phyloP scores from a whole-genome alignment of 2,329 filamentous ascomycete species.

The Pseudonectria foliicola region DNA sequence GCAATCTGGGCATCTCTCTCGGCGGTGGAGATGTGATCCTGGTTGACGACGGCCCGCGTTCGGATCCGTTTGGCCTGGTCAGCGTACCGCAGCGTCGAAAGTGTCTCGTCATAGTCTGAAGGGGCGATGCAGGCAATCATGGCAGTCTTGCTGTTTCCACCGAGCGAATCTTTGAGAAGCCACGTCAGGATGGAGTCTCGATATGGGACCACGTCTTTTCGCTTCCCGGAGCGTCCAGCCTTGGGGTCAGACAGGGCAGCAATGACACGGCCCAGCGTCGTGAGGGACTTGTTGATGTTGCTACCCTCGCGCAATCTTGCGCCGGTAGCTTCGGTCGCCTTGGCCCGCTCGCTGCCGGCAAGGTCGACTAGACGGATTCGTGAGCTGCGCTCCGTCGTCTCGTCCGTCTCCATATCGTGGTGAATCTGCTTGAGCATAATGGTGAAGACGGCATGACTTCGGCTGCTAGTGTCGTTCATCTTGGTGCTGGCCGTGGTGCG shows the following conservation, averaged over 20 bases:
- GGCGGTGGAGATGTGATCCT: slow-evolving; percentile 85
- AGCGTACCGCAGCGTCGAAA: slow-evolving; percentile 92
- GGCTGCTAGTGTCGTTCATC: slow-evolving; percentile 98
- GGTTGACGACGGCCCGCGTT: slow-evolving; percentile 89
- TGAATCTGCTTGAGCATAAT: slow-evolving; percentile 98
- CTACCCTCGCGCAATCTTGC: slow-evolving; percentile 85
- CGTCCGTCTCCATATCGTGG: slow-evolving; percentile 93
- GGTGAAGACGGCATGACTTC: slow-evolving; percentile 95
- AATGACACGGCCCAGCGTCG: slow-evolving; percentile 91
- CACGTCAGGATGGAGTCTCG: slow-evolving; percentile 78
- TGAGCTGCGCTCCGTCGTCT: slow-evolving; percentile 90
- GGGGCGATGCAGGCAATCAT: slow-evolving; percentile 99
- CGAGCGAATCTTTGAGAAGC: slow-evolving; percentile 91
- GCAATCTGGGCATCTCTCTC: slow-evolving; percentile 91
- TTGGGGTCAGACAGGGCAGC: slow-evolving; percentile 76
- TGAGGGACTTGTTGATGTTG: slow-evolving; percentile 98
- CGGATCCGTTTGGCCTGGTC: slow-evolving; percentile 97
- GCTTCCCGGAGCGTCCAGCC: slow-evolving; percentile 47
- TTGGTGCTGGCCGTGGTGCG: slow-evolving; percentile 90
- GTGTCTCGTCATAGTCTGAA: slow-evolving; percentile 92
- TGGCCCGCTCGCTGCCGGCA: slow-evolving; percentile 89
- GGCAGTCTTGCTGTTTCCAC: slow-evolving; percentile 95
- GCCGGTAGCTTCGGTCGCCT: slow-evolving; percentile 90
- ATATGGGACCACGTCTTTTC: slow-evolving; percentile 71
- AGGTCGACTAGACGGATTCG: slow-evolving; percentile 93